Percentiles rank a stretch among this genome's conserved stretches.
phyloP scores from a whole-genome alignment of 2,329 filamentous ascomycete genomes.

The Xylaria hypoxylon region DNA sequence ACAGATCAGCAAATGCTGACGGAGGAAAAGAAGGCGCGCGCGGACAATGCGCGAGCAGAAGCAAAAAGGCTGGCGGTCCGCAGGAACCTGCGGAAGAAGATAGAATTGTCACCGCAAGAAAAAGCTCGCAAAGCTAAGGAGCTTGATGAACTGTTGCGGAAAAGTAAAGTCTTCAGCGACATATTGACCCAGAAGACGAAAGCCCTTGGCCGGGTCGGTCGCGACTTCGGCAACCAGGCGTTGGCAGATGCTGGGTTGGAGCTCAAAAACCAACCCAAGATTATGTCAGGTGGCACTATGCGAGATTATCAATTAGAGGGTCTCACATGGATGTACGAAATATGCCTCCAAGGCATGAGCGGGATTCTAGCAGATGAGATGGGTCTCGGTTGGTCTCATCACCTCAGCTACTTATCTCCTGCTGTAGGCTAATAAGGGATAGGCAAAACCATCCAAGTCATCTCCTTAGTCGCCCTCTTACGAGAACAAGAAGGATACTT shows the following conservation, averaged over 20 bases:
- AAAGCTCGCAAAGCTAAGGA: slow-evolving; percentile 69
- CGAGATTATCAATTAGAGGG: slow-evolving; percentile 94
- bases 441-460: slow-evolving; percentile 93
- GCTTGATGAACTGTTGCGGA: slow-evolving; percentile 68
- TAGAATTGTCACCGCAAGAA: slow-evolving; percentile 63
- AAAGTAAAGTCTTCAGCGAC: slow-evolving; percentile 71
- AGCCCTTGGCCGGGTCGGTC: slow-evolving; percentile 71
- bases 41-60: slow-evolving; percentile 62
- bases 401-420: not conserved
- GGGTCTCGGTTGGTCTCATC: slow-evolving; percentile 72
- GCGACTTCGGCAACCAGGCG: slow-evolving; percentile 68
- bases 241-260: slow-evolving; percentile 75
- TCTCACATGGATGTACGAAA: slow-evolving; percentile 93
- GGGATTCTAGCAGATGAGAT: slow-evolving; percentile 95
- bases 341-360: slow-evolving; percentile 82
- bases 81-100: slow-evolving; percentile 59
- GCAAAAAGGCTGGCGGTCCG: slow-evolving; percentile 56
- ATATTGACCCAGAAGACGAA: slow-evolving; percentile 73
- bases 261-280: slow-evolving; percentile 86
- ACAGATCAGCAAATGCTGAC: slow-evolving; percentile 51
- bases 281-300: slow-evolving; percentile 90
- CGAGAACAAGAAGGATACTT: slow-evolving; percentile 85
- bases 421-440: slow-evolving; percentile 17
- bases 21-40: slow-evolving; percentile 60
- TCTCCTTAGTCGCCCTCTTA: slow-evolving; percentile 86